Evolutionary conservation across 345 rosid genomes (phyloP), one percentile per base, ranked within the genome.

Genomic region (Limnanthes douglasii): DNA sequence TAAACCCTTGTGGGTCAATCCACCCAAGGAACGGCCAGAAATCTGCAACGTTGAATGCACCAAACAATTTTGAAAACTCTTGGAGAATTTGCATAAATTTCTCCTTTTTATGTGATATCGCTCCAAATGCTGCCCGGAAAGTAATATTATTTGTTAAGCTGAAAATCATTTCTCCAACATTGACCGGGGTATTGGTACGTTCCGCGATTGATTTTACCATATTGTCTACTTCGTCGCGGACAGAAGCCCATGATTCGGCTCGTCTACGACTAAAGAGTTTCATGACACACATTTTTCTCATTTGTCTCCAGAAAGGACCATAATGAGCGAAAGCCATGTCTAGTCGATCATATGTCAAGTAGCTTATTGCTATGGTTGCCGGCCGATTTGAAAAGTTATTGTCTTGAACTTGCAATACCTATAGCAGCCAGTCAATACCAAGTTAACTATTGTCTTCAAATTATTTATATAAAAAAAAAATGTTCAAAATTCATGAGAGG

Each of bases 301-400:
- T 85, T 69, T 85, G 96, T 17, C 99, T 55, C 99, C 99, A 85
- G 29, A 81, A 85, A 0, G 99, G 96, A 0, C 99, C 99, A 42
- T 85, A 92, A 55, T 81, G 75, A 8, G 96, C 88, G 11, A 92
- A 92, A 19, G 99, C 99, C 94, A 92, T 81, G 48, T 92, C 96
- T 1, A 94, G 82, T 5, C 95, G 65, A 34, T 75, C 73, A 21
- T 92, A 92, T 5, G 94, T 85, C n/a, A 92, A 67, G 43, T 78
- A 85, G 35, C 71, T 57, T 30, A 78, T 78, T 48, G 94, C 94
- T 37, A 73, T 60, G 11, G 77, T 81, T 29, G 93, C 94, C 0
- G 99, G 93, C 0, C 99, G 52, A 54, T 92, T 92, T 1, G 95
- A 85, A 67, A 85, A 85, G 20, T 69, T 50, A 45, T 65, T 73